Evolutionary conservation across 2,329 filamentous ascomycete species (phyloP), one percentile per base, ranked within the genome.

Genomic region (Tolypocladium guangdongense): DNA sequence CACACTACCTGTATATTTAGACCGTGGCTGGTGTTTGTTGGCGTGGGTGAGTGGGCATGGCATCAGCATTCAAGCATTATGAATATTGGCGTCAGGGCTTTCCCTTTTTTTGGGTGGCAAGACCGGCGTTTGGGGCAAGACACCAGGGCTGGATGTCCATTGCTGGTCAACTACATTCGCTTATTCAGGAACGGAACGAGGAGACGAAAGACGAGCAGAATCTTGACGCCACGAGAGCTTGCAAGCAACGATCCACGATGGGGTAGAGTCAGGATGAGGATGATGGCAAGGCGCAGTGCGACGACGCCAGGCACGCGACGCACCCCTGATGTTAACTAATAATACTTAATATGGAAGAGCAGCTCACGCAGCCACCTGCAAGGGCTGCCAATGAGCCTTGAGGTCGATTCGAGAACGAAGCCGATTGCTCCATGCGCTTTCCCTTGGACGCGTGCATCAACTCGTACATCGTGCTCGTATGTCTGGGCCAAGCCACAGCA

Each of bases 1-100:
- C 16, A 38, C 65, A 30, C n/a, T n/a, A 59, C 57, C 57, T 75
- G 71, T 75, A 75, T 69, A 76, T 76, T n/a, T n/a, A 75, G 67
- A 74, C 59, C 63, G 67, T 66, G 68, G 67, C 51, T 52, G 49
- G 71, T 72, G 67, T 47, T 72, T 72, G 70, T 75, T 74, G 71
- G 72, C 72, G 73, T 72, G 43, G 7, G 20, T 18, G 71, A 65
- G 72, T 71, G 30, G 66, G 66, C 70, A 73, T 67, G 69, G 72
- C 70, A 74, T 73, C 62, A 70, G 70, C 68, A 73, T 72, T 71
- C 22, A 32, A 41, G 45, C 30, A 46, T 50, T 53, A 32, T 30
- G 32, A 32, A 50, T 36, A 36, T 22, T 71, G 67, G 69, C 69
- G 72, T 73, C 71, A 74, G 62, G 61, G 59, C 65, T 45, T 37